Conservation (phyloP, 352 stramenopile species). For the Pythium monospermum region DNA sequence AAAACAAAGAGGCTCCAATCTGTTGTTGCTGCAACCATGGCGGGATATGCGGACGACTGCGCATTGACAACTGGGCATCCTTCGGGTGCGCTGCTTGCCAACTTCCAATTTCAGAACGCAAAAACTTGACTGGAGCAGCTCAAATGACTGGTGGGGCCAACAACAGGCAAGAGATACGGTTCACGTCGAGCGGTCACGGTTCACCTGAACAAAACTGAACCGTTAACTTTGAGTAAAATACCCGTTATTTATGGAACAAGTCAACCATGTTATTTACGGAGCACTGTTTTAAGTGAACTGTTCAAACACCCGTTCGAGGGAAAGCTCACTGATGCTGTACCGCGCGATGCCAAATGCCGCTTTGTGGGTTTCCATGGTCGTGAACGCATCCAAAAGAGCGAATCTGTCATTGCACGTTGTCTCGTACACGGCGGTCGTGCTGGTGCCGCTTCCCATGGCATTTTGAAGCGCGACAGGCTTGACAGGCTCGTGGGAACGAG, state of each 20-base stretch:
- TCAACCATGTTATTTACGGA: too few relatives aligned
- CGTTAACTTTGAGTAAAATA: too few relatives aligned
- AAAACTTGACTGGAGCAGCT: slow-evolving; percentile 10
- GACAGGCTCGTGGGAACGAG: slow-evolving; percentile 39
- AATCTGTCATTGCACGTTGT: slow-evolving; percentile 61
- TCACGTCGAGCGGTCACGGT: slow-evolving; percentile 8
- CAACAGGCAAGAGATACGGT: background rate
- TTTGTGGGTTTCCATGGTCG: slow-evolving; percentile 74
- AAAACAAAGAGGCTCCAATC: slow-evolving; percentile 5
- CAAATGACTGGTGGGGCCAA: slow-evolving; percentile 20
- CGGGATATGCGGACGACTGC: slow-evolving; percentile 8
- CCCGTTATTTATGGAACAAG: too few relatives aligned
- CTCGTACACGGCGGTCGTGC: slow-evolving; percentile 59
- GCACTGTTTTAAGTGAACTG: slow-evolving; percentile 70
- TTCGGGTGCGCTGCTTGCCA: background rate
- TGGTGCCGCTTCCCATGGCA: slow-evolving; percentile 44
- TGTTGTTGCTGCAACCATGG: background rate
- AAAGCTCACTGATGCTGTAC: slow-evolving; percentile 90
- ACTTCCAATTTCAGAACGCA: too few relatives aligned
- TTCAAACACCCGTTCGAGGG: slow-evolving; percentile 92
- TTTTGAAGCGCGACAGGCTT: slow-evolving; percentile 40
- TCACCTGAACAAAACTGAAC: background rate
- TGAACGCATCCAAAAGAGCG: slow-evolving; percentile 75
- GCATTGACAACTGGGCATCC: slow-evolving; percentile 2
- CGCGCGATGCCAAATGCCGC: slow-evolving; percentile 64